phyloP scores from a whole-genome alignment of 192 early-diverging fungal species.

The Coemansia sp. region DNA sequence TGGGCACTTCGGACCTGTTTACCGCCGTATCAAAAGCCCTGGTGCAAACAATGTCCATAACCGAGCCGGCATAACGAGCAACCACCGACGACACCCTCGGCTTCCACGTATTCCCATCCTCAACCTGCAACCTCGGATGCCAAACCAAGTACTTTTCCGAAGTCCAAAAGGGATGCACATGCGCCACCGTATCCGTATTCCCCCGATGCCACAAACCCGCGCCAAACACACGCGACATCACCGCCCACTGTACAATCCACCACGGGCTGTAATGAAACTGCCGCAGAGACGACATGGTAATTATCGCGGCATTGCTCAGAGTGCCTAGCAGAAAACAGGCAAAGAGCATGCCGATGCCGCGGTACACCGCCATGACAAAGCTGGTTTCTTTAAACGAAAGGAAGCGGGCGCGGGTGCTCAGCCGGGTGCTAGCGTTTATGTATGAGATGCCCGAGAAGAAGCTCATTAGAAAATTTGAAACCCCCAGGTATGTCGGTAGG shows the following conservation, averaged over 20 bases:
- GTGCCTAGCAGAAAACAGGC: slow-evolving; percentile 1
- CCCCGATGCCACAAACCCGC: slow-evolving; percentile 22
- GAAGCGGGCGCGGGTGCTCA: slow-evolving; percentile 14
- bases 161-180: slow-evolving; percentile 13
- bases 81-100: not conserved
- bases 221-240: slow-evolving; percentile 18
- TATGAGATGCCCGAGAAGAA: slow-evolving; percentile 31
- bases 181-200: slow-evolving; percentile 12
- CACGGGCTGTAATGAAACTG: slow-evolving; percentile 7
- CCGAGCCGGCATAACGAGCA: not conserved
- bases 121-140: not conserved
- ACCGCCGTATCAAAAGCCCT: too few species aligned
- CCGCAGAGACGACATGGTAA: slow-evolving; percentile 5
- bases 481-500: slow-evolving; percentile 16
- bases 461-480: slow-evolving; percentile 14
- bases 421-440: slow-evolving; percentile 26
- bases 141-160: slow-evolving; percentile 10
- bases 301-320: slow-evolving; percentile 3
- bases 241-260: slow-evolving; percentile 28
- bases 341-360: slow-evolving; percentile 31
- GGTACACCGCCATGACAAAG: slow-evolving; percentile 18
- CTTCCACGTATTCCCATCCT: not conserved
- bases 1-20: not conserved
- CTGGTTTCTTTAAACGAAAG: slow-evolving; percentile 15
- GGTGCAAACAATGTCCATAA: not conserved